Conservation (phyloP, 768 basidiomycete species). For the Pleurotus tuoliensis region DNA sequence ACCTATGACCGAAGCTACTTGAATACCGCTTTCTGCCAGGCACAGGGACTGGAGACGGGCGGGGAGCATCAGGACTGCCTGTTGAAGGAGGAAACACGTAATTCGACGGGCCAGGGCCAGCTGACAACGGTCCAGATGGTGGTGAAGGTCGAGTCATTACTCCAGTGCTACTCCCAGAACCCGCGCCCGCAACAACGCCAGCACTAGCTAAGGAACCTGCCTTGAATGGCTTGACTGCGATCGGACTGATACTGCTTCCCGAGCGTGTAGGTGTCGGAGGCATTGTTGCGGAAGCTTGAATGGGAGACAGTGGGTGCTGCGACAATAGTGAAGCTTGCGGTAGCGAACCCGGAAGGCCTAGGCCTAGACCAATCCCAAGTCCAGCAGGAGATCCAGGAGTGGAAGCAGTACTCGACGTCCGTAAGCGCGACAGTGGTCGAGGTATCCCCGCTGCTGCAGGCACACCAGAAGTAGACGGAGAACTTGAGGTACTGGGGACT, state of each 20-base stretch:
- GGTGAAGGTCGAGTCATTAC: slow-evolving; percentile 20
- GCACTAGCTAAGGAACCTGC: slow-evolving; percentile 2
- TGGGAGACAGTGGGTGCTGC: slow-evolving; percentile 1
- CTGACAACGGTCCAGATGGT: slow-evolving; percentile 18
- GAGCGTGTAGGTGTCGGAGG: slow-evolving; percentile 5
- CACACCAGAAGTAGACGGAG: background rate
- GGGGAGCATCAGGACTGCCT: slow-evolving; percentile 13
- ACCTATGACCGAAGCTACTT: slow-evolving; percentile 75
- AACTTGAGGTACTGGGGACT: background rate
- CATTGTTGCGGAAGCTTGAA: background rate
- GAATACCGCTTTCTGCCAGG: slow-evolving; percentile 62
- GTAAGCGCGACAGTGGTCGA: slow-evolving; percentile 1
- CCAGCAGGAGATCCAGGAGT: slow-evolving; percentile 2
- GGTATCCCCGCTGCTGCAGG: background rate
- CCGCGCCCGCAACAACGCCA: slow-evolving; percentile 10
- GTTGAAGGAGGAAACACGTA: slow-evolving; percentile 7
- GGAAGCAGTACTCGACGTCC: background rate
- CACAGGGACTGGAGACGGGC: slow-evolving; percentile 10
- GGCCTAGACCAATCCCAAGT: background rate
- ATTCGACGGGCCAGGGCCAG: slow-evolving; percentile 10
- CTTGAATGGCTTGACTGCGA: slow-evolving; percentile 3
- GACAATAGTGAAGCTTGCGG: background rate
- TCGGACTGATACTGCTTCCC: slow-evolving; percentile 4
- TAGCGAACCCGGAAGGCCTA: slow-evolving; percentile 2
- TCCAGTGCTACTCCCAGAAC: slow-evolving; percentile 19